Conservation (phyloP, 306 rosid species). For the Geum urbanum region DNA sequence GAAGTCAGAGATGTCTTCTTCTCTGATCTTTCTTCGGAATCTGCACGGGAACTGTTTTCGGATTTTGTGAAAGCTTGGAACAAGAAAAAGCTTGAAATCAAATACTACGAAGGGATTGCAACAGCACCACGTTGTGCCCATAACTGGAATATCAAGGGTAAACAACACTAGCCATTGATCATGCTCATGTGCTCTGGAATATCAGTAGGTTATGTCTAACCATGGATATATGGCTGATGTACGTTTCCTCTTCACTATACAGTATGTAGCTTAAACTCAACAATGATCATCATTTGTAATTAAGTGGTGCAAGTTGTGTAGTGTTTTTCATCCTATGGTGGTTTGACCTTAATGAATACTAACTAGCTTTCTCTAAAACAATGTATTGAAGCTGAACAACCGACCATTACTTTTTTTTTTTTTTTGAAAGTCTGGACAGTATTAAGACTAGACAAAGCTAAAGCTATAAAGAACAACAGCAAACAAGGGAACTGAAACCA, state of each 20-base stretch:
- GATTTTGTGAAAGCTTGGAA: conserved; percentile 83
- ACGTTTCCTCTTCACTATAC: background rate
- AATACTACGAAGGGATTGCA: conserved; percentile 77
- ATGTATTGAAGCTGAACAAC: too few relatives aligned
- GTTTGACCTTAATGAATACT: too few relatives aligned
- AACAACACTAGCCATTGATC: background rate
- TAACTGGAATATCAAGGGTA: conserved; percentile 65
- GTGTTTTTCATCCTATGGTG: background rate
- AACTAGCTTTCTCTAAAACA: too few relatives aligned
- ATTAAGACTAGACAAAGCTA: too few relatives aligned
- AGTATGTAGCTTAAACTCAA: background rate
- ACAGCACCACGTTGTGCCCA: conserved; percentile 73
- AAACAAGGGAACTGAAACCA: too few relatives aligned
- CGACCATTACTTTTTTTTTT: too few relatives aligned
- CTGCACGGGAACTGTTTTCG: conserved; percentile 60
- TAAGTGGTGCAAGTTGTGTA: background rate
- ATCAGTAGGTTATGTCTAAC: background rate
- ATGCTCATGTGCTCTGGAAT: background rate
- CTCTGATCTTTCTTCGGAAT: conserved; percentile 72
- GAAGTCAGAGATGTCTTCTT: conserved; percentile 82
- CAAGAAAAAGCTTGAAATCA: conserved; percentile 50
- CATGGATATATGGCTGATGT: background rate
- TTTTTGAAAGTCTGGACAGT: too few relatives aligned
- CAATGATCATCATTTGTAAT: background rate
- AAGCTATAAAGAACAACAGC: too few relatives aligned